phyloP scores from a whole-genome alignment of 1,284 basidiomycete species.

The Erythrobasidium hasegawianum region DNA sequence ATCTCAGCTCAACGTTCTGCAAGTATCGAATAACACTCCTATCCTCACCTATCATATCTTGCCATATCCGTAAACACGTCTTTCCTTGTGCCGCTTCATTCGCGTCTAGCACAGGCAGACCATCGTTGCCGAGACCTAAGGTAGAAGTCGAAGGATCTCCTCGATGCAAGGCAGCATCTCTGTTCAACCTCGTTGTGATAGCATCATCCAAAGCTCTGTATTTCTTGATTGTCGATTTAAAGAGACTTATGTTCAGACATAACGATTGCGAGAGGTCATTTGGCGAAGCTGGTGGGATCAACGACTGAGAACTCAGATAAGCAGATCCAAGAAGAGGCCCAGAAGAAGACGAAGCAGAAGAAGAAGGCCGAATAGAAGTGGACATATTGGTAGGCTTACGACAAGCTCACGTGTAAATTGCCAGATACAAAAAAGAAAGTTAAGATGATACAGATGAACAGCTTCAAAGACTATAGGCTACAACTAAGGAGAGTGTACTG shows the following conservation, averaged over 20 bases:
- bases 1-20: no score
- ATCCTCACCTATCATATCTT: conserved; percentile 32
- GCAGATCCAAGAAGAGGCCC: conserved; percentile 30
- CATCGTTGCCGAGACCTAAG: not conserved
- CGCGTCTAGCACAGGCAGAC: conserved; percentile 3
- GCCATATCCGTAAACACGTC: conserved; percentile 29
- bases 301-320: conserved; percentile 38
- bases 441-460: no score
- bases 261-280: conserved; percentile 42
- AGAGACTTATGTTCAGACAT: conserved; percentile 23
- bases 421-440: no score
- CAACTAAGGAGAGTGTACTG: no score
- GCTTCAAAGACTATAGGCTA: no score
- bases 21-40: no score
- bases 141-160: not conserved
- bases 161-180: conserved; percentile 28
- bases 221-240: conserved; percentile 25
- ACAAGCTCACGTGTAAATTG: no score
- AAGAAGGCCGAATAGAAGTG: no score
- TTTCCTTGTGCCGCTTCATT: conserved; percentile 15
- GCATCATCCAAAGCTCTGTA: conserved; percentile 33
- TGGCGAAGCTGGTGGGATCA: conserved; percentile 46
- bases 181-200: conserved; percentile 32
- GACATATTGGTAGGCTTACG: no score
- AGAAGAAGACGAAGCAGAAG: not conserved